Evolutionary conservation across 2,329 filamentous ascomycete genomes (phyloP), one percentile per base, ranked within the genome.

Genomic region (Sporothrix luriei): DNA sequence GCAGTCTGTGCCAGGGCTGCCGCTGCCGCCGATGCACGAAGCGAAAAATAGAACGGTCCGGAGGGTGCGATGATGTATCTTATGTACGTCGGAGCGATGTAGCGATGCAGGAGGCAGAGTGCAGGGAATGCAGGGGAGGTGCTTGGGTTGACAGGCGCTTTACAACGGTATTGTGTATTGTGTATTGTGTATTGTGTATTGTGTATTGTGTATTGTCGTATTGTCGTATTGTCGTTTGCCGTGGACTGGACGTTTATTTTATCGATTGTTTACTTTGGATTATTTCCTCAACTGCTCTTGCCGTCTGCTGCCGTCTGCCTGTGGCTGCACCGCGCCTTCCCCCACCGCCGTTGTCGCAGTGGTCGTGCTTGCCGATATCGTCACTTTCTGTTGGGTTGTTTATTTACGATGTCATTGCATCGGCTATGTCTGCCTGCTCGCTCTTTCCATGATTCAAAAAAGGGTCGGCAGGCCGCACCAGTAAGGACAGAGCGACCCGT

Each of bases 11-110:
- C 51, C 51, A 51, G 65, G 49, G 65, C 65, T 29, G 51, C 65
- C 65, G 65, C 51, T 38, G 24, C 64, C 64, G 49, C 64, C 64
- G 64, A 66, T 54, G 64, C 64, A 66, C 14, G 65, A 43, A 26
- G 59, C 59, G n/a, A 68, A 68, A 57, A 68, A 33, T 57, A 68
- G 66, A 57, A 67, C 59, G n/a, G 43, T 19, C 14, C 16, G 43
- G 49, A 52, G 49, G 49, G 49, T 52, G 33, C 29, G 55, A 59
- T 59, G 55, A n/a, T n/a, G n/a, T n/a, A n/a, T n/a, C n/a, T n/a
- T 33, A 33, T 33, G 33, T 33, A 33, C 33, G 33, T 33, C 33
- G 33, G 33, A 33, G 33, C 33, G 33, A 33, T 33, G 33, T n/a
- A 59, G 55, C 55, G 55, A 59, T 59, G 55, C n/a, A 21, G 33